These are phyloP conservation scores for Boletus subcaerulescens DNA, from an alignment of 768 basidiomycete genomes.

Conservation along the genomic window DNA sequence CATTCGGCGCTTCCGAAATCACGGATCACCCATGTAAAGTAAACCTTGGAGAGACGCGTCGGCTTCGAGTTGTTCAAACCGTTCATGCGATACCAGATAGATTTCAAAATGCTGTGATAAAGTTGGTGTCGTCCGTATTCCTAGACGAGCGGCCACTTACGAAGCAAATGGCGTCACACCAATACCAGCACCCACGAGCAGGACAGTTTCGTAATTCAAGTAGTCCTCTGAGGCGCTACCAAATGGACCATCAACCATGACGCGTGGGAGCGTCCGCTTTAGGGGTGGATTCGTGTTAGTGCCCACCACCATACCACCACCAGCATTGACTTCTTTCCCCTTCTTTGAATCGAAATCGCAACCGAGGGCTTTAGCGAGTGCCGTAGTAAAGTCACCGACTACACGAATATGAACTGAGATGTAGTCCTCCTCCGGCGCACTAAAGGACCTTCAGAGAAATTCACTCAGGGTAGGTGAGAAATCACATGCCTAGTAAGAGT, in stretches of 20 bases:
- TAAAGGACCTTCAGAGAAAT: slow-evolving; percentile 24
- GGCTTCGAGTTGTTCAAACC: slow-evolving; percentile 70
- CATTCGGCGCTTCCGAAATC: slow-evolving; percentile 88
- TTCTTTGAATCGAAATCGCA: slow-evolving; percentile 70
- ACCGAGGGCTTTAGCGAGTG: slow-evolving; percentile 76
- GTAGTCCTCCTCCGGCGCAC: slow-evolving; percentile 94
- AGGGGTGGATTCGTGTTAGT: slow-evolving; percentile 56
- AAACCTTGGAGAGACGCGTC: slow-evolving; percentile 86
- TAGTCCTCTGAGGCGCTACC: slow-evolving; percentile 92
- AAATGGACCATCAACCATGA: slow-evolving; percentile 97
- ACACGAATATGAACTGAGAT: slow-evolving; percentile 91
- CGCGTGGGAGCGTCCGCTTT: slow-evolving; percentile 75
- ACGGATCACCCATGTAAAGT: slow-evolving; percentile 95
- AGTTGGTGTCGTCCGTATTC: slow-evolving; percentile 1
- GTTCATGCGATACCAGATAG: slow-evolving; percentile 97
- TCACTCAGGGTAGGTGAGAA: background rate
- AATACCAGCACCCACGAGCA: slow-evolving; percentile 92
- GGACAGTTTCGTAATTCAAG: slow-evolving; percentile 81
- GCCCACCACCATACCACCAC: slow-evolving; percentile 60
- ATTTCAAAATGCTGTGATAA: slow-evolving; percentile 68
- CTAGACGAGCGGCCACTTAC: slow-evolving; percentile 43
- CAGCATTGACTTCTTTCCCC: slow-evolving; percentile 40
- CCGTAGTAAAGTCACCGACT: slow-evolving; percentile 88
- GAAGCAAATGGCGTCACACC: slow-evolving; percentile 96
- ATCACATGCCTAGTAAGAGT: slow-evolving; percentile 71